Evolutionary conservation across 2,329 filamentous ascomycete genomes (phyloP), one percentile per base, ranked within the genome.

Genomic region (Whalleya microplaca): DNA sequence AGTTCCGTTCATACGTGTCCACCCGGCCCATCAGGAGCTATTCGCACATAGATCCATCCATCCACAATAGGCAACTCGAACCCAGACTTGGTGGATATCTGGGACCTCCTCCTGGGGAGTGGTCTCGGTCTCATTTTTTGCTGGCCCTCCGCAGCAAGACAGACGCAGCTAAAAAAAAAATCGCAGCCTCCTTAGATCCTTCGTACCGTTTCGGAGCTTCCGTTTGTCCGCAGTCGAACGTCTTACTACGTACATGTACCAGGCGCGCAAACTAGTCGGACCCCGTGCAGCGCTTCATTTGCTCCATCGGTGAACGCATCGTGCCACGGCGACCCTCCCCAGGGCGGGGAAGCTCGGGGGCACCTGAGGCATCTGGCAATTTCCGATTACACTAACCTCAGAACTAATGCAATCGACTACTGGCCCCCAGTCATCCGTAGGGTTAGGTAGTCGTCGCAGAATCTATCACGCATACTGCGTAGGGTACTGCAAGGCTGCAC

Each of bases 181-280:
- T n/a, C 23, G 23, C 4, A 37, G 14, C 6, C 32, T 37, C 32
- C 32, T 37, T 14, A 37, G 32, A 37, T 37, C 32, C 32, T 6
- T 37, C 14, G 10, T 12, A 14, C 32, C 9, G 32, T 14, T 5
- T 12, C 27, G 32, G 27, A 27, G n/a, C 54, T 60, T 62, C 59
- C 56, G 41, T 62, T 59, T 53, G 57, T 45, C 59, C 59, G 59
- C 45, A n/a, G 48, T 52, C 42, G 48, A 45, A 18, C 21, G 20
- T 27, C 20, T 42, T 37, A n/a, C 32, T 23, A 29, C 32, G 14
- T 37, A 37, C 14, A 12, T 12, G 27, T 29, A 29, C 27, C 27
- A 29, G 27, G 27, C 27, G 27, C 27, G n/a, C n/a, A n/a, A n/a
- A n/a, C n/a, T n/a, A 29, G 27, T 29, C 27, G 27, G 27, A 29